phyloP scores from a whole-genome alignment of 2,329 filamentous ascomycete genomes.

The Trichoderma breve region DNA sequence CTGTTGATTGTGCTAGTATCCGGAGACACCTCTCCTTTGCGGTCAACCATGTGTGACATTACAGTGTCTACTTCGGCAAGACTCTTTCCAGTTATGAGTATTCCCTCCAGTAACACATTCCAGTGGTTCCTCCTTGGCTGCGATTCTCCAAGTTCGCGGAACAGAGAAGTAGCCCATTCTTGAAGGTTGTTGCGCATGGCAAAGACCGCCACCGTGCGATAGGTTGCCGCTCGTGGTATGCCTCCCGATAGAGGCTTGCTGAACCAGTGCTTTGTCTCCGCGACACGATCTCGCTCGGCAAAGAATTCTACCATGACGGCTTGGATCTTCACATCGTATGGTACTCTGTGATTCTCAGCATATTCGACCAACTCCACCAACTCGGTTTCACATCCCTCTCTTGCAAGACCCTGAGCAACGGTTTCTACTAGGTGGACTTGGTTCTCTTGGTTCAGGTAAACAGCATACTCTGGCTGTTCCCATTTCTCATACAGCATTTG shows the following conservation, averaged over 20 bases:
- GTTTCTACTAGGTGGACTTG: conserved; percentile 27
- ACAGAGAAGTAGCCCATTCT: conserved; percentile 61
- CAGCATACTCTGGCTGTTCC: conserved; percentile 26
- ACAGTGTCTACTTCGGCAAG: conserved; percentile 49
- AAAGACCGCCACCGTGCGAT: conserved; percentile 42
- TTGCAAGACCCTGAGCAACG: conserved; percentile 56
- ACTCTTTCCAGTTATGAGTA: conserved; percentile 64
- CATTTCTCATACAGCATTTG: conserved; percentile 40
- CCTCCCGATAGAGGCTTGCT: conserved; percentile 46
- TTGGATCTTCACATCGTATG: conserved; percentile 48
- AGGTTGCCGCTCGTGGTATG: conserved; percentile 26
- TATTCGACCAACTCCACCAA: conserved; percentile 55
- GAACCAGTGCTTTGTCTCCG: conserved; percentile 68
- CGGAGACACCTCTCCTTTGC: conserved; percentile 51
- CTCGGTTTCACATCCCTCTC: conserved; percentile 56
- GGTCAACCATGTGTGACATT: conserved; percentile 71
- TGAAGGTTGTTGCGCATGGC: conserved; percentile 58
- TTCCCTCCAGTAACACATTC: conserved; percentile 73
- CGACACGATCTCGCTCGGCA: conserved; percentile 53
- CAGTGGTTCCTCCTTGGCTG: conserved; percentile 56
- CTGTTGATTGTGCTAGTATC: conserved; percentile 73
- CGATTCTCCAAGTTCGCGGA: conserved; percentile 50
- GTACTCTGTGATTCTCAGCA: conserved; percentile 47
- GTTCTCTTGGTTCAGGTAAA: conserved; percentile 23
- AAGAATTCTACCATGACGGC: conserved; percentile 61